phyloP scores from a whole-genome alignment of 2,329 filamentous ascomycete species.

The Dothidotthia symphoricarpi region DNA sequence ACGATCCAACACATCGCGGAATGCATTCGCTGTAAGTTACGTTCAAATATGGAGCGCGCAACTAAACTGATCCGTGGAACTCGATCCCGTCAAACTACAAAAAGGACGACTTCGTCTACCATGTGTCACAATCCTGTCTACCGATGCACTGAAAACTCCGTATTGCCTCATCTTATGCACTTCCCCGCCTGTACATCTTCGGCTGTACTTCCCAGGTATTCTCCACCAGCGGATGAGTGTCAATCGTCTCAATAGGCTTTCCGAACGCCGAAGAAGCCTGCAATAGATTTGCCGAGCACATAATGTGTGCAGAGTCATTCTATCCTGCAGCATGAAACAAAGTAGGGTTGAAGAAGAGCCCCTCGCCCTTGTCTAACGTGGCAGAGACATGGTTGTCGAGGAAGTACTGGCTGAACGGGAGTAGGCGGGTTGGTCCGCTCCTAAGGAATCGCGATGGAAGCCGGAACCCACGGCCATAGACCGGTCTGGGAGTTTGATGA shows the following conservation, averaged over 20 bases:
- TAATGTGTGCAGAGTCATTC: slow-evolving; percentile 51
- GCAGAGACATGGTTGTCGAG: slow-evolving; percentile 53
- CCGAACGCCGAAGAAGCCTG: slow-evolving; percentile 63
- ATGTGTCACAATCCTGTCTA: too few relatives aligned
- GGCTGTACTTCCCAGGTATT: slow-evolving; percentile 46
- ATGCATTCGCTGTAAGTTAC: too few relatives aligned
- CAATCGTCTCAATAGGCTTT: slow-evolving; percentile 62
- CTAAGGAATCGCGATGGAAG: too few relatives aligned
- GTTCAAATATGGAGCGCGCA: too few relatives aligned
- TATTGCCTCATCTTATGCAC: too few relatives aligned
- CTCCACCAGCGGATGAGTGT: slow-evolving; percentile 52
- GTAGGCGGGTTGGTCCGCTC: slow-evolving; percentile 59
- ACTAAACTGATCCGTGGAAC: too few relatives aligned
- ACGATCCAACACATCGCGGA: too few relatives aligned
- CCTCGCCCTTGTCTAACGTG: slow-evolving; percentile 57
- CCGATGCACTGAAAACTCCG: too few relatives aligned
- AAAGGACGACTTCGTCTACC: too few relatives aligned
- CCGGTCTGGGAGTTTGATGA: too few relatives aligned
- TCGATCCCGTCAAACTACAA: too few relatives aligned
- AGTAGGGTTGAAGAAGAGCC: slow-evolving; percentile 63
- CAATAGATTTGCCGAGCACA: slow-evolving; percentile 60
- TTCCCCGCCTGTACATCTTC: slow-evolving; percentile 34
- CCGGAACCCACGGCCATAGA: too few relatives aligned
- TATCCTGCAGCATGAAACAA: slow-evolving; percentile 63
- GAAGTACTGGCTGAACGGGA: slow-evolving; percentile 64